Percentiles rank a stretch among this genome's conserved stretches.
These are phyloP conservation scores for Tephrocybe sp. DNA, from an alignment of 768 basidiomycete species.

Conservation along the genomic window DNA sequence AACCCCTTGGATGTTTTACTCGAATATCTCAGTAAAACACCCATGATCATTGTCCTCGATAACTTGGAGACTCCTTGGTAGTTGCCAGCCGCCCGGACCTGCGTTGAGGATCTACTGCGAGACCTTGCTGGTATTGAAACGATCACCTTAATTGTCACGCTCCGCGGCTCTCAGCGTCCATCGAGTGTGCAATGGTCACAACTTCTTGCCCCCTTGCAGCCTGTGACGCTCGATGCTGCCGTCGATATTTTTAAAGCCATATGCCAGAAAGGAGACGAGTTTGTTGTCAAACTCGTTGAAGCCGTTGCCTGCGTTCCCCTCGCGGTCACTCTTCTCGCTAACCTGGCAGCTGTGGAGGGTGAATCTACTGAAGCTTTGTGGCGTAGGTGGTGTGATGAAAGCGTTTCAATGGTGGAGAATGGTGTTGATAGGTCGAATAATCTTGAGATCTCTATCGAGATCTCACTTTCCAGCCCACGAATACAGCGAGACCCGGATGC, in stretches of 20 bases:
- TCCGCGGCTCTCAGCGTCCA: slow-evolving; percentile 30
- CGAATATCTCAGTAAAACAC: slow-evolving; percentile 9
- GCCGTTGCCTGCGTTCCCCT: slow-evolving; percentile 33
- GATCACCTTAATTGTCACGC: slow-evolving; percentile 26
- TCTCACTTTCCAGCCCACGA: slow-evolving; percentile 29
- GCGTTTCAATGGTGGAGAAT: slow-evolving; percentile 26
- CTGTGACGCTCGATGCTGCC: slow-evolving; percentile 25
- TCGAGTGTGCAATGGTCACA: slow-evolving; percentile 24
- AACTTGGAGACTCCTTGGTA: slow-evolving; percentile 35
- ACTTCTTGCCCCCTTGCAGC: slow-evolving; percentile 24
- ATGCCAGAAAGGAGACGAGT: slow-evolving; percentile 20
- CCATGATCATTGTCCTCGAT: slow-evolving; percentile 27
- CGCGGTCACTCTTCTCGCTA: slow-evolving; percentile 31
- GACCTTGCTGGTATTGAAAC: slow-evolving; percentile 20
- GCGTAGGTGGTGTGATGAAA: slow-evolving; percentile 29
- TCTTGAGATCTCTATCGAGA: slow-evolving; percentile 28
- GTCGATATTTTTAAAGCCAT: slow-evolving; percentile 25
- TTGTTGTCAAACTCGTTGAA: slow-evolving; percentile 22
- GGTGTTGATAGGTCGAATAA: slow-evolving; percentile 27
- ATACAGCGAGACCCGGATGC: slow-evolving; percentile 26
- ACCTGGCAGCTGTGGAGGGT: slow-evolving; percentile 30
- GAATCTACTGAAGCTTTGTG: slow-evolving; percentile 28
- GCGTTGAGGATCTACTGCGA: slow-evolving; percentile 23
- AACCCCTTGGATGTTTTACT: slow-evolving; percentile 18
- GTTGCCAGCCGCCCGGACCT: slow-evolving; percentile 19